Evolutionary conservation across 2,329 filamentous ascomycete species (phyloP), one percentile per base, ranked within the genome.

Genomic region (Epichloe sylvatica): DNA sequence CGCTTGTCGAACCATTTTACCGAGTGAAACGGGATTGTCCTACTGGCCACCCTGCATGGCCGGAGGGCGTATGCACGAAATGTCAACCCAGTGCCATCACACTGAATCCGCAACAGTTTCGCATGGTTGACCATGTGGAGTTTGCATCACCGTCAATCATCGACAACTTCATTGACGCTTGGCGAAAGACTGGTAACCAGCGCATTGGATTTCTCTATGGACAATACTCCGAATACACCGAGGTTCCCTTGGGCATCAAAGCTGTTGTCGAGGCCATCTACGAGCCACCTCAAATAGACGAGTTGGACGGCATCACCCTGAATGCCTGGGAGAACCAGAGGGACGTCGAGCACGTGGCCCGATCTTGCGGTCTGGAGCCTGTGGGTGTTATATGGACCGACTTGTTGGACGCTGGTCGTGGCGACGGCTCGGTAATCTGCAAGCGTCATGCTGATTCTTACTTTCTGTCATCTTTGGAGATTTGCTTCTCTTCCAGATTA

Each of bases 111-210:
- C 92, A 98, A 66, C 76, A 84, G 19, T 98, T 91, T 65, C 87
- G 92, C 47, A 96, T 92, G 86, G 90, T 98, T 3, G 92, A 98
- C 60, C 92, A 98, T 64, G 92, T 98, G 54, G 94, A 98, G 66
- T 97, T 98, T 63, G 83, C 91, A 2, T 83, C 86, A 1, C 82
- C 88, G 3, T 76, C 81, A 49, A 78, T 97, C 35, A 86, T 97
- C 59, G 86, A 98, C 63, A 80, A 78, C n/a, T 81, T 97, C 50
- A 80, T 98, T 55, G 82, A 96, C 60, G 86, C 91, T 51, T 98
- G 92, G 91, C 78, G 94, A 57, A 83, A 80, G 56, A 89, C 86
- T 2, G 91, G 89, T 4, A 70, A 77, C 30, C 92, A 98, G 64
- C 78, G 92, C 39, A 66, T 97, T 44, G 92, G 91, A 5, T 95